Base-by-base conservation (phyloP, 306 rosid genomes). In the Rosa chinensis region DNA sequence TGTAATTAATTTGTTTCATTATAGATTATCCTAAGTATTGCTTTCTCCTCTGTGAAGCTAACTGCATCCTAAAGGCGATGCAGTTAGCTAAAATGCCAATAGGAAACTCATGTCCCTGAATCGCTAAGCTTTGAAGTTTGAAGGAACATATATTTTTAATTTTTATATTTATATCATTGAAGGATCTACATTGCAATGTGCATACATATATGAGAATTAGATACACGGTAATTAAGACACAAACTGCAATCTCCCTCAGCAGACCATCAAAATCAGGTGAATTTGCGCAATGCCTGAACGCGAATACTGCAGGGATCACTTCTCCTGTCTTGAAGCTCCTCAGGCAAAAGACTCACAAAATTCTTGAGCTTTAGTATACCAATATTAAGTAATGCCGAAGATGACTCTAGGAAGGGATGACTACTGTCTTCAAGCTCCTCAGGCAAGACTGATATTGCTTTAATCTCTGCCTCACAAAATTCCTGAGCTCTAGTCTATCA, bases 321-420 rank as follows among this genome's bases (percentile, higher is more conserved):
- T 20, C 32, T 58, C 32, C 64, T 23, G 35, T 23, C 74, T 64
- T 66, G 67, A 76, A 81, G 70, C 82, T 78, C 78, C 81, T 72
- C 44, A 11, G 66, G 56, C 53, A 35, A 25, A 25, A 66, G 64
- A 8, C 0, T 21, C 8, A 49, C 74, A 58, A 20, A 77, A 77
- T 72, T 77, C 73, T 50, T 14, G 45, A 18, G 75, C n/a, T 28
- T 62, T 55, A 64, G 61, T 66, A 68, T 83, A 79, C 88, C 59
- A 58, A 32, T 76, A 73, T 70, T 79, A 78, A 74, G 81, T 80
- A 81, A 78, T 66, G 87, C 92, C 68, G 80, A 79, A 79, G 80
- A 86, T 55, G 86, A 87, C 70, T 73, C 47, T 83, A 9, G 83
- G 72, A 59, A 10, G 66, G 35, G 32, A 21, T 59, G 70, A 32